Base-by-base conservation (phyloP, 75 land plant genomes). In the Cunninghamia lanceolata region DNA sequence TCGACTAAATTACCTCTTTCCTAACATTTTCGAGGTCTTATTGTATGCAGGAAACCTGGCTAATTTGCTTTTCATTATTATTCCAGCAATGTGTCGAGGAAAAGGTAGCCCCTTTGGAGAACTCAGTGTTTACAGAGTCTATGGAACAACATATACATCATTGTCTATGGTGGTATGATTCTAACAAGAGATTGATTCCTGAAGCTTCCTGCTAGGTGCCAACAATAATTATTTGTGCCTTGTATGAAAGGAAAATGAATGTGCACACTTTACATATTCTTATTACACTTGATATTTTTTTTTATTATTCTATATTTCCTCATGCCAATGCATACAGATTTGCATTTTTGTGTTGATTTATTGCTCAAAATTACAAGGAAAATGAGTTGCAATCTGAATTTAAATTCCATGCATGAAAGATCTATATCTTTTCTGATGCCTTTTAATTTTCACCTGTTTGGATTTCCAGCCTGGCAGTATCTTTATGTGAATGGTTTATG, bases 1-100 rank as follows among this genome's bases (percentile, higher is more conserved):
- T 13, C 13, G 53, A 50, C 15, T 50, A 50, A 50, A 50, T 50
- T 50, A 50, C 16, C 42, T 59, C 45, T 10, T 84, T n/a, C 45
- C 0, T 84, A 81, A 63, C 28, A 46, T 36, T 75, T 28, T 32
- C 3, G 28, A 13, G 32, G 36, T 88, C 74, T 52, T 77, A 53
- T 73, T 70, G 40, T 16, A 83, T 77, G 19, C 84, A 95, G 96
- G 95, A 8, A 95, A 95, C 88, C 73, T 96, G 82, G 96, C 97
- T 32, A 95, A 93, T 82, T 88, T 97, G 47, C 83, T 93, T 82
- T 38, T 94, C 38, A 93, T 97, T 21, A 82, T 95, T 56, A 53
- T 94, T 54, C 94, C 95, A 32, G 90, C 96, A 14, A 90, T 93
- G 43, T 97, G 99, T 85, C 47, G 89, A 3, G 94, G 95, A 83